Conservation (phyloP, 2,329 filamentous ascomycete species). For the Beauveria pseudobassiana region DNA sequence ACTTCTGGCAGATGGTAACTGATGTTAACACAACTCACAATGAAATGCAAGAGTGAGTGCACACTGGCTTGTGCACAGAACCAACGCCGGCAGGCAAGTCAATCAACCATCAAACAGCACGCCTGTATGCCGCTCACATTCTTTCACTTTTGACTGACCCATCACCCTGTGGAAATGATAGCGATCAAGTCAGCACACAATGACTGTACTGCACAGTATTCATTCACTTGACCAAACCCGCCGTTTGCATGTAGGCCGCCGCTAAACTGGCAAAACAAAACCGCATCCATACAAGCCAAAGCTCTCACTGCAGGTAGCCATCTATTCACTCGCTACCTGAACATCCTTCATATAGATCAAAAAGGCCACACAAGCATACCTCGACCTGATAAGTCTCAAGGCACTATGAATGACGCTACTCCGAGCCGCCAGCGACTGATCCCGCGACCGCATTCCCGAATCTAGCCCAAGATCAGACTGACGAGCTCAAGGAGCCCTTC, state of each 20-base stretch:
- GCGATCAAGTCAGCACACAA: neutral
- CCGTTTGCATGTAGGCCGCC: neutral
- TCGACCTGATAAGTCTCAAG: too few relatives aligned
- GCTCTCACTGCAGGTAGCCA: neutral
- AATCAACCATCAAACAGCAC: neutral
- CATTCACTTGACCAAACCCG: slow-evolving; percentile 3
- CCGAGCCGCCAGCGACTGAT: neutral
- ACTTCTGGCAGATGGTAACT: neutral
- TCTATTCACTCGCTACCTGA: neutral
- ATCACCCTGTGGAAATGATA: slow-evolving; percentile 13
- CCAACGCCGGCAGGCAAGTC: neutral
- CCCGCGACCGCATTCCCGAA: slow-evolving; percentile 6
- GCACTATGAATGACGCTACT: neutral
- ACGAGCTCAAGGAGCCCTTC: slow-evolving; percentile 21
- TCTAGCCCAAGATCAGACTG: slow-evolving; percentile 19
- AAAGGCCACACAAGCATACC: too few relatives aligned
- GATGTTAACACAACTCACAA: neutral
- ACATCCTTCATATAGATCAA: neutral
- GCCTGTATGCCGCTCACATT: neutral
- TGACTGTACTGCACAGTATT: neutral
- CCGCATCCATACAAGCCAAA: neutral
- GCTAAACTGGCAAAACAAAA: neutral
- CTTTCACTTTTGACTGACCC: slow-evolving; percentile 5
- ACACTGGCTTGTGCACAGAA: neutral
- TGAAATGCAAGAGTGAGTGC: neutral